Conservation (phyloP, 345 rosid genomes). For the Jatropha curcas region DNA sequence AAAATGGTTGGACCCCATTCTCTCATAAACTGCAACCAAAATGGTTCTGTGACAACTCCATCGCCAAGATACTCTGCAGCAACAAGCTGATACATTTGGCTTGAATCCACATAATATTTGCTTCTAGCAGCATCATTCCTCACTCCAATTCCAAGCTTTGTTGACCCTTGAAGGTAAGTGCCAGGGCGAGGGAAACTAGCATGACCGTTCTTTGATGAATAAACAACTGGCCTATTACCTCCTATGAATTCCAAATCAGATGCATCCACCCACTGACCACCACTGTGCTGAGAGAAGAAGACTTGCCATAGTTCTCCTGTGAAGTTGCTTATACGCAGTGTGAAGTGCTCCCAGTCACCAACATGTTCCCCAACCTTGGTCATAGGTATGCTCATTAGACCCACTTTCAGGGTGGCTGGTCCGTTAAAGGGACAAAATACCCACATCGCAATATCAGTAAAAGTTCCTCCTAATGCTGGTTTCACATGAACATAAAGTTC, state of each 20-base stretch:
- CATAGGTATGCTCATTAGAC: constrained; percentile 63
- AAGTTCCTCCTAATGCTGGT: constrained; percentile 87
- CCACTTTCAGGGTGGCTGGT: constrained; percentile 78
- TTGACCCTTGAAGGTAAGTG: constrained; percentile 73
- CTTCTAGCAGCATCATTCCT: constrained; percentile 70
- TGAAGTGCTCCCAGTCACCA: constrained; percentile 90
- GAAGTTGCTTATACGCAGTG: constrained; percentile 82
- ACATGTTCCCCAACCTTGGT: constrained; percentile 76
- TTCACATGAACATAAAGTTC: constrained; percentile 88
- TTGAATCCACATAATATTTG: constrained; percentile 59
- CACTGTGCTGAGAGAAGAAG: constrained; percentile 87
- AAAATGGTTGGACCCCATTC: constrained; percentile 89
- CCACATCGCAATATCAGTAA: constrained; percentile 93
- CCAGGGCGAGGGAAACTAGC: constrained; percentile 89
- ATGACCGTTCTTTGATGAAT: constrained; percentile 82
- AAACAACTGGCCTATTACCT: constrained; percentile 64
- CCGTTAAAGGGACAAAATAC: constrained; percentile 91
- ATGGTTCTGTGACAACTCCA: constrained; percentile 60
- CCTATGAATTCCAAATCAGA: constrained; percentile 60
- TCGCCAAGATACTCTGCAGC: constrained; percentile 80
- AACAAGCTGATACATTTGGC: constrained; percentile 59
- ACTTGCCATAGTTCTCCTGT: constrained; percentile 77
- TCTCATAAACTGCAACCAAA: constrained; percentile 91
- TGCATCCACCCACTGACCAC: constrained; percentile 79
- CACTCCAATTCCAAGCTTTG: constrained; percentile 73